These are phyloP conservation scores for Trebouxia sp. DNA, from an alignment of 139 green algal species.

Conservation along the genomic window DNA sequence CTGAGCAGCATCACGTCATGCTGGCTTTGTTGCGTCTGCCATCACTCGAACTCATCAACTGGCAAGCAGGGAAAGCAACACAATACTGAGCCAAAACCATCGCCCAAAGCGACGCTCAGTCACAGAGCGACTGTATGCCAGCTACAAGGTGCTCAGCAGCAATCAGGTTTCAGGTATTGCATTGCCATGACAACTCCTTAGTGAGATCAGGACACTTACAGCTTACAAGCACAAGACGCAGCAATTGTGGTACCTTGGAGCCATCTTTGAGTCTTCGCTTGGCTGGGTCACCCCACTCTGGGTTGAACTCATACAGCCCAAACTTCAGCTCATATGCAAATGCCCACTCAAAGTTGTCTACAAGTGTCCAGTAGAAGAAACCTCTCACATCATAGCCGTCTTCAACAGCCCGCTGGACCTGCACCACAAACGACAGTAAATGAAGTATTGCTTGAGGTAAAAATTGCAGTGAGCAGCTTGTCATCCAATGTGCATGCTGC, in stretches of 20 bases:
- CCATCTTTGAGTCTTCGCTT: conserved; percentile 9
- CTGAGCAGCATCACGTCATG: too few species aligned
- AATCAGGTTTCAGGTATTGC: too few species aligned
- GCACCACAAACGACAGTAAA: background rate
- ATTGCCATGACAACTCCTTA: too few species aligned
- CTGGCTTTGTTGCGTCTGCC: too few species aligned
- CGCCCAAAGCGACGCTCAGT: too few species aligned
- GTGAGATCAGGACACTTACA: background rate
- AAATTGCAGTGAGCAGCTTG: background rate
- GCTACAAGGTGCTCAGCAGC: too few species aligned
- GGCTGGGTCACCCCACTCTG: conserved; percentile 26
- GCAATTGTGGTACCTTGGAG: conserved; percentile 1
- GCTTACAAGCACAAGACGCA: background rate
- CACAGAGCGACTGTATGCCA: too few species aligned
- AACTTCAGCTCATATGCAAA: conserved; percentile 40
- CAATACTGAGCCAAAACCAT: too few species aligned
- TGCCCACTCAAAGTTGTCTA: conserved; percentile 42
- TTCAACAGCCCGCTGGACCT: conserved; percentile 31
- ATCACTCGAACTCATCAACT: too few species aligned
- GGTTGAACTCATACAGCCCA: conserved; percentile 34
- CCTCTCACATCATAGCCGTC: conserved; percentile 42
- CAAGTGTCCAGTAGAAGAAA: conserved; percentile 40
- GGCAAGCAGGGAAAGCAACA: too few species aligned
- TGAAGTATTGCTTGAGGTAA: too few species aligned
- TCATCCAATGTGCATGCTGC: too few species aligned